These are phyloP conservation scores for Cryptosporidium tyzzeri DNA, from an alignment of 169 alveolate genomes.

Conservation along the genomic window DNA sequence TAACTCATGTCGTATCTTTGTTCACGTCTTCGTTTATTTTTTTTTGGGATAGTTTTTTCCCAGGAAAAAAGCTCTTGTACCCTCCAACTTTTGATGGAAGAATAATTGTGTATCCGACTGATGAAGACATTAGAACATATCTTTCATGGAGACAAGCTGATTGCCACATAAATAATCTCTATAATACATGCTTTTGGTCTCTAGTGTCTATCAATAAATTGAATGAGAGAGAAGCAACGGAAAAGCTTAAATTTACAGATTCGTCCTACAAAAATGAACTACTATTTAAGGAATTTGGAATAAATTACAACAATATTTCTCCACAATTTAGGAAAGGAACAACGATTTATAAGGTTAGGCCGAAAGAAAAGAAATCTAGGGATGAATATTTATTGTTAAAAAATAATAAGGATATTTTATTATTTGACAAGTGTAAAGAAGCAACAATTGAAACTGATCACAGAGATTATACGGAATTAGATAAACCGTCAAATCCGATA, in stretches of 20 bases:
- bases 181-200: slow-evolving; percentile 97
- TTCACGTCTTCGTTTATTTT: slow-evolving; percentile 92
- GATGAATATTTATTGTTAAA: slow-evolving; percentile 73
- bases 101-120: slow-evolving; percentile 91
- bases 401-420: slow-evolving; percentile 7
- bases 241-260: slow-evolving; percentile 83
- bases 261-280: slow-evolving; percentile 91
- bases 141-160: slow-evolving; percentile 93
- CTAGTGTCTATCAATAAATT: slow-evolving; percentile 88
- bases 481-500: slow-evolving; percentile 4
- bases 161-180: slow-evolving; percentile 95
- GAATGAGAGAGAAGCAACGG: slow-evolving; percentile 83
- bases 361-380: slow-evolving; percentile 69
- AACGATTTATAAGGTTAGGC: slow-evolving; percentile 78
- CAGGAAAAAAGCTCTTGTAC: slow-evolving; percentile 80
- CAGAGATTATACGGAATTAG: neutral
- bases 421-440: neutral
- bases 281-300: slow-evolving; percentile 87
- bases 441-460: neutral
- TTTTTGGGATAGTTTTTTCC: slow-evolving; percentile 86
- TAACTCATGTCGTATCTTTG: slow-evolving; percentile 89
- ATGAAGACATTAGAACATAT: slow-evolving; percentile 89
- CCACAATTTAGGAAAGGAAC: slow-evolving; percentile 87
- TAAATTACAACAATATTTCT: slow-evolving; percentile 90
- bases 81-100: slow-evolving; percentile 96